Base-by-base conservation (phyloP, 192 early-diverging fungal genomes). In the Coemansia nantahalensis region DNA sequence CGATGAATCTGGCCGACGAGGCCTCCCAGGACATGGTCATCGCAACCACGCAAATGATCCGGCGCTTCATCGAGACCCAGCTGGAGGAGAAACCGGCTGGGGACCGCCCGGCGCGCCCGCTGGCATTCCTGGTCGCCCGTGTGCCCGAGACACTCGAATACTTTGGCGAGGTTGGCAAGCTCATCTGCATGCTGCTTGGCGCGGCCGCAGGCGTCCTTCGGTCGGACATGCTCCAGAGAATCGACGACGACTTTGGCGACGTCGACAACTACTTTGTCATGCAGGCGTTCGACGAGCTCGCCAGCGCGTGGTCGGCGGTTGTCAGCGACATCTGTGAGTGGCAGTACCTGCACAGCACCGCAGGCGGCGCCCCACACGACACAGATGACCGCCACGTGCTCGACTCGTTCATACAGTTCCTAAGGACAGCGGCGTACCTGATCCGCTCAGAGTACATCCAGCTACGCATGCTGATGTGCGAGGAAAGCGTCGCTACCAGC, bases 281-380 rank as follows among this genome's bases (percentile, higher is more conserved):
- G 71, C 71, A 75, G 56, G 71, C 71, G n/a, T 75, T 75, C 23
- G 71, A 75, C 34, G 71, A 75, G 35, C 65, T 75, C 37, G 71
- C 65, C 39, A 75, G 37, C 40, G 71, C 71, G 19, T 75, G 71
- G 71, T 62, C 71, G 2, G 39, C 60, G 16, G 52, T 75, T 3
- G 64, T 75, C 28, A 59, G 56, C 36, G 59, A 59, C 18, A 53
- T 75, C 23, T 50, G 56, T 1, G 71, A 75, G 19, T 75, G 71
- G 60, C 32, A 51, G 21, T 62, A 60, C 17, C 43, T 59, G 23
- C 54, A 23, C 8, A 43, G 48, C 22, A 3, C 17, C 36, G 4
- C 24, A 13, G 36, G 43, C 37, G 18, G 18, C 12, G 16, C 30
- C 17, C 17, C 32, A 44, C 36, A 35, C 23, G 42, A 43, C 10